Percentiles rank a stretch among this genome's conserved stretches.
phyloP scores from a whole-genome alignment of 2,329 filamentous ascomycete genomes.

The Simplicillium sp. region DNA sequence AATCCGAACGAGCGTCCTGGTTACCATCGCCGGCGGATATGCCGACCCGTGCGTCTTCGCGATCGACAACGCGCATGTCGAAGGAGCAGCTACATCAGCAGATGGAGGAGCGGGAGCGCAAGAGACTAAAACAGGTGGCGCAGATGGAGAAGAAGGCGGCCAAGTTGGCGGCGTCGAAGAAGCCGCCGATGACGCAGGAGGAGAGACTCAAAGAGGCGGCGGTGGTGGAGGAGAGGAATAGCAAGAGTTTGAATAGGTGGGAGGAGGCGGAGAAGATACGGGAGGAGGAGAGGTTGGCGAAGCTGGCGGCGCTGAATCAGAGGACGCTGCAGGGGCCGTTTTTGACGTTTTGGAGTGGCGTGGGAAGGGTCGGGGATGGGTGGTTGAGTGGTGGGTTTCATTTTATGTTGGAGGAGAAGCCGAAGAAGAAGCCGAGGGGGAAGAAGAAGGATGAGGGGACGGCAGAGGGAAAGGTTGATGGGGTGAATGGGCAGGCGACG shows the following conservation, averaged over 20 bases:
- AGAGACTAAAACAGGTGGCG: slow-evolving; percentile 60
- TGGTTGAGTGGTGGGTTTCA: slow-evolving; percentile 63
- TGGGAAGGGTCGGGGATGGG: slow-evolving; percentile 70
- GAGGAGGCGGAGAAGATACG: slow-evolving; percentile 86
- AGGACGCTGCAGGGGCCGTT: slow-evolving; percentile 81
- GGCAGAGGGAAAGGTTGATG: slow-evolving; percentile 11
- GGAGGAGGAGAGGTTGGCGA: slow-evolving; percentile 72
- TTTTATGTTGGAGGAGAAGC: slow-evolving; percentile 52
- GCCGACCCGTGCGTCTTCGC: slow-evolving; percentile 49
- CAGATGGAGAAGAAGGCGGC: slow-evolving; percentile 60
- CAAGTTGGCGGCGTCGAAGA: slow-evolving; percentile 63
- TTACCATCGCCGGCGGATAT: slow-evolving; percentile 43
- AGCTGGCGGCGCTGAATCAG: slow-evolving; percentile 79
- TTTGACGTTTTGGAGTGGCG: slow-evolving; percentile 88
- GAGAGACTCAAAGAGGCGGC: slow-evolving; percentile 77
- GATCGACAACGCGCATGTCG: slow-evolving; percentile 47
- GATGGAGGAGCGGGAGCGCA: slow-evolving; percentile 62
- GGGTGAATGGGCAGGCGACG: no score
- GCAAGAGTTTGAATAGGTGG: slow-evolving; percentile 87
- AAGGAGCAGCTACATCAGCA: slow-evolving; percentile 58
- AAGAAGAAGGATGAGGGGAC: slow-evolving; percentile 19
- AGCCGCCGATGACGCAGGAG: slow-evolving; percentile 76
- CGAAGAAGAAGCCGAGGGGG: slow-evolving; percentile 40
- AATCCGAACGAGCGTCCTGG: slow-evolving; percentile 51
- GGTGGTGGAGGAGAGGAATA: slow-evolving; percentile 74